Conservation (phyloP, 192 early-diverging fungal species). For the Obelidium mucronatum region DNA sequence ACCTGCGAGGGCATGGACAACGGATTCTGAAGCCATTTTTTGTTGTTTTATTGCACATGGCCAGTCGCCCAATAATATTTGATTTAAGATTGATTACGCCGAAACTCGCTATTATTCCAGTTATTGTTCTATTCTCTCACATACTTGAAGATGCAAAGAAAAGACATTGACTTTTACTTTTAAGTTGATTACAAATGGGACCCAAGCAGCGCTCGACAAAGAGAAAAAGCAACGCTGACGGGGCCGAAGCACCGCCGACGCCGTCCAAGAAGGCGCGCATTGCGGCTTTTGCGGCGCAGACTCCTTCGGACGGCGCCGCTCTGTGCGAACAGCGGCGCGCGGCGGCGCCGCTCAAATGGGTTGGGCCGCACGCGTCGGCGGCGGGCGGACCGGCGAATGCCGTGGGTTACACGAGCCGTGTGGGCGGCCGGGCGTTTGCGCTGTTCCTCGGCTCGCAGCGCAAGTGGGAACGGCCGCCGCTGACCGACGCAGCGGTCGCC, state of each 20-base stretch:
- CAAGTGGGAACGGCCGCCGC: conserved; percentile 41
- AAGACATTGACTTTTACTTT: too few relatives aligned
- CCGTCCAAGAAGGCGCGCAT: not conserved
- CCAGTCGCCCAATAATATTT: too few relatives aligned
- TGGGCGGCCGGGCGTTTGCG: conserved; percentile 21
- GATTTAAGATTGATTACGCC: too few relatives aligned
- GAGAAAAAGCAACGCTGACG: too few relatives aligned
- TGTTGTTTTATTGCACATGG: too few relatives aligned
- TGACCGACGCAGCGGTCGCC: conserved; percentile 31
- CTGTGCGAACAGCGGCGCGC: not conserved
- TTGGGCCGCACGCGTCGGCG: conserved; percentile 31
- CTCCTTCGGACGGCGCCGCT: not conserved
- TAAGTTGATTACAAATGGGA: too few relatives aligned
- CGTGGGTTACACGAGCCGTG: conserved; percentile 1
- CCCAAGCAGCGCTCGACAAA: too few relatives aligned
- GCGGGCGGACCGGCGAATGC: conserved; percentile 23
- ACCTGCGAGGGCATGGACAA: conserved; percentile 69
- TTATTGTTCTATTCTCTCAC: too few relatives aligned
- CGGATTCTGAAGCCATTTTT: conserved; percentile 56
- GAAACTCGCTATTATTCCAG: too few relatives aligned
- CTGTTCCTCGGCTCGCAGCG: conserved; percentile 45
- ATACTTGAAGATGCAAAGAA: too few relatives aligned
- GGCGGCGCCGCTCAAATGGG: not conserved
- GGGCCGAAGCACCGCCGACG: too few relatives aligned
- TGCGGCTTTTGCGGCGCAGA: not conserved